Conservation (phyloP, 2,329 filamentous ascomycete genomes). For the Byssochlamys sp. region DNA sequence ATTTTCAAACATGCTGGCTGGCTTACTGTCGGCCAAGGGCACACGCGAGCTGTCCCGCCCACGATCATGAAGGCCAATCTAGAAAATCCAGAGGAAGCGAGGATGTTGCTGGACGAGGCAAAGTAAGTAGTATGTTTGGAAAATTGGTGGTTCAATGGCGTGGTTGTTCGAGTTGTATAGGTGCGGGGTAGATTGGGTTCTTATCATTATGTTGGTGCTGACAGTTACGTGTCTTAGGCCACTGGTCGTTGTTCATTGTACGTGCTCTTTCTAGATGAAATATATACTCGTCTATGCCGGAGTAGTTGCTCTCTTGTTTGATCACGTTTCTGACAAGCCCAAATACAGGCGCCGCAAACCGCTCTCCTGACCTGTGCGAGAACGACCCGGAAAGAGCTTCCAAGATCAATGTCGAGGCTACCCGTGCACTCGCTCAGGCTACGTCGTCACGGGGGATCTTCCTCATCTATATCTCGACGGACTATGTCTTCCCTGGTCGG, state of each 20-base stretch:
- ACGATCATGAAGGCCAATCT: slow-evolving; percentile 53
- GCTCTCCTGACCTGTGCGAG: slow-evolving; percentile 78
- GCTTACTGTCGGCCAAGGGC: slow-evolving; percentile 62
- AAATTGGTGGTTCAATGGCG: background rate
- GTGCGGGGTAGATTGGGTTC: background rate
- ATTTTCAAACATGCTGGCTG: slow-evolving; percentile 60
- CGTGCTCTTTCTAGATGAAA: slow-evolving; percentile 19
- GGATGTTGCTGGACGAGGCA: slow-evolving; percentile 40
- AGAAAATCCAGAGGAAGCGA: slow-evolving; percentile 37
- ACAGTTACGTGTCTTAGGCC: slow-evolving; percentile 43
- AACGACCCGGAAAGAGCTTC: slow-evolving; percentile 65
- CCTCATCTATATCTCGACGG: slow-evolving; percentile 58
- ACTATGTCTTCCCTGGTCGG: slow-evolving; percentile 68
- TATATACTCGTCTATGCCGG: slow-evolving; percentile 5
- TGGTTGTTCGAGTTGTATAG: background rate
- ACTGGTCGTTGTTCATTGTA: slow-evolving; percentile 71
- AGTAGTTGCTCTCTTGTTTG: background rate
- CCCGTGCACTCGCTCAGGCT: slow-evolving; percentile 55
- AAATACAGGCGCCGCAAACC: slow-evolving; percentile 65
- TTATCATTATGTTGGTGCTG: background rate
- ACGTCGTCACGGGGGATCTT: slow-evolving; percentile 47
- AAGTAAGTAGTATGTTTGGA: slow-evolving; percentile 33
- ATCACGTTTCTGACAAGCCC: background rate
- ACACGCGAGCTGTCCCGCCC: slow-evolving; percentile 62
- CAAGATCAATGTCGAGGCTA: slow-evolving; percentile 64